phyloP scores from a whole-genome alignment of 495 filamentous ascomycete genomes.

The Trypethelium eluteriae region DNA sequence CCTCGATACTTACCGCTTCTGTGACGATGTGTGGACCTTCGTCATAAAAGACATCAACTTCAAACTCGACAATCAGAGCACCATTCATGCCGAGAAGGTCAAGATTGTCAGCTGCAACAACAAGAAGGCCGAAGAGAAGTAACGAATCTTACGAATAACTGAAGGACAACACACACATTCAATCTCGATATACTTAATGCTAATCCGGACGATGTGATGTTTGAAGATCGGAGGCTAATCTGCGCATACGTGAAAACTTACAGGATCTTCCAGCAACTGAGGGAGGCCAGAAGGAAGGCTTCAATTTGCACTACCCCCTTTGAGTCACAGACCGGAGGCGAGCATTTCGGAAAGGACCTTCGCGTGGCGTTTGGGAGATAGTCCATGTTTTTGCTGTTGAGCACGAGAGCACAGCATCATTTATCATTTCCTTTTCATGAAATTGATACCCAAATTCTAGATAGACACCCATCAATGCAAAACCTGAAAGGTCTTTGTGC shows the following conservation, averaged over 20 bases:
- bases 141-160: no score
- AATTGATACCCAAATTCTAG: background rate
- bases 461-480: background rate
- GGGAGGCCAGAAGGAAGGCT: no score
- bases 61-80: conserved; percentile 74
- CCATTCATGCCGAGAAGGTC: conserved; percentile 52
- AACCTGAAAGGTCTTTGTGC: background rate
- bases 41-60: conserved; percentile 96
- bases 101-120: conserved; percentile 85
- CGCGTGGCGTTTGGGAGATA: background rate
- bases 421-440: background rate
- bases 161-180: background rate
- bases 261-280: no score
- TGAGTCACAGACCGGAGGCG: background rate
- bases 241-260: no score
- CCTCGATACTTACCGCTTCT: conserved; percentile 98
- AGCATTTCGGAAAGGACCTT: background rate
- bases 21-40: conserved; percentile 99
- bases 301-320: background rate
- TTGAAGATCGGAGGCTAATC: no score
- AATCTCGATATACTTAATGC: no score
- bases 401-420: background rate
- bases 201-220: no score
- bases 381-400: background rate
- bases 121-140: conserved; percentile 9